Evolutionary conservation across 2,329 filamentous ascomycete genomes (phyloP).

Genomic region (Zasmidium angulare): DNA sequence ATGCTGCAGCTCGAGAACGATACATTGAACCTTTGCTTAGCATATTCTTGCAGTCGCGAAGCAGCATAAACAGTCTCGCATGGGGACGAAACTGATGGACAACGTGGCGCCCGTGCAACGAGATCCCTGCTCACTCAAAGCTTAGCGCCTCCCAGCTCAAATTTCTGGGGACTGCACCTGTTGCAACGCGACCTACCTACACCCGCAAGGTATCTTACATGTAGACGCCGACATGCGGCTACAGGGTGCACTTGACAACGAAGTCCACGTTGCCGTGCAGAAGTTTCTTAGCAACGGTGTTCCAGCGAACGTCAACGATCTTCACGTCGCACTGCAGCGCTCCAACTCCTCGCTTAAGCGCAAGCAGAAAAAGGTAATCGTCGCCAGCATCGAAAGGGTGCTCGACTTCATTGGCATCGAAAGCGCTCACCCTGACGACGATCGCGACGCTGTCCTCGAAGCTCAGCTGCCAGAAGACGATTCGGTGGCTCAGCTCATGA

Average conservation of each 20-base stretch:
- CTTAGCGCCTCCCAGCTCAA: background rate
- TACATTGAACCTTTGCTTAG: no score
- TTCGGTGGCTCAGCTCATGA: conserved; percentile 55
- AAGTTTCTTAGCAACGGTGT: conserved; percentile 30
- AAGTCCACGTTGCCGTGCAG: conserved; percentile 55
- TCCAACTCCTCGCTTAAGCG: conserved; percentile 87
- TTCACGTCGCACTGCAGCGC: conserved; percentile 77
- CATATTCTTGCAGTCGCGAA: no score
- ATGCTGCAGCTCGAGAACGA: no score
- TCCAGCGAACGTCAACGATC: conserved; percentile 30
- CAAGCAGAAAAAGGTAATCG: conserved; percentile 75
- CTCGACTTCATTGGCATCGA: conserved; percentile 69
- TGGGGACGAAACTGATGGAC: no score
- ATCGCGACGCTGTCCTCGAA: conserved; percentile 54
- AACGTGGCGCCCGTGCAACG: no score
- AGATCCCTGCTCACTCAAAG: background rate
- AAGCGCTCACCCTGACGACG: conserved; percentile 53
- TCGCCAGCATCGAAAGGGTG: conserved; percentile 82
- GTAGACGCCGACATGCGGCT: conserved; percentile 15
- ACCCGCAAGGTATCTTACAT: no score
- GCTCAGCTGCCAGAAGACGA: conserved; percentile 31
- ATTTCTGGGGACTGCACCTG: background rate
- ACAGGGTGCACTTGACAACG: conserved; percentile 38
- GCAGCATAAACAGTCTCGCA: no score
- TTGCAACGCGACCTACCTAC: background rate